Evolutionary conservation across 129 eudicot genomes (phyloP).

Genomic region (Artemisia annua): DNA sequence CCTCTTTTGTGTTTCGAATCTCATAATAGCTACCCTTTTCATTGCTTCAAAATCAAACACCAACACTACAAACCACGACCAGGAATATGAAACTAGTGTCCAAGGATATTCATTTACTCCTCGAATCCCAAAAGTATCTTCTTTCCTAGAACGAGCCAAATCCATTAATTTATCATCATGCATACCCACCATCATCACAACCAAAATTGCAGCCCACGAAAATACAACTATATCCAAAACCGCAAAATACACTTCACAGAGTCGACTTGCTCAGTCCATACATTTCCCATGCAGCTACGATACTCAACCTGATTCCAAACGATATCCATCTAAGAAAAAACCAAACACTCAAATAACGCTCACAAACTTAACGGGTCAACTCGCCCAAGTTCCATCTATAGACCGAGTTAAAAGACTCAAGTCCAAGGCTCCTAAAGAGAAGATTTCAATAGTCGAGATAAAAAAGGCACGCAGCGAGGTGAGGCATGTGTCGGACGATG

Average conservation of each 20-base stretch:
- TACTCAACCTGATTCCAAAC: conserved; percentile 2
- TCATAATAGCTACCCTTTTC: conserved; percentile 46
- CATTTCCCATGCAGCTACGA: conserved; percentile 1
- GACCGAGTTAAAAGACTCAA: conserved; percentile 51
- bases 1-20: conserved; percentile 57
- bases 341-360: not conserved
- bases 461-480: conserved; percentile 34
- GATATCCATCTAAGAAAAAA: too few species aligned
- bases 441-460: conserved; percentile 9
- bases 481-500: conserved; percentile 13
- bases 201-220: not conserved
- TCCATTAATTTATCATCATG: conserved; percentile 6
- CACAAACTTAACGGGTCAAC: conserved; percentile 25
- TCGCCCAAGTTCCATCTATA: conserved; percentile 33
- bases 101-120: not conserved
- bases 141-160: conserved; percentile 21
- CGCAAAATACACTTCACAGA: conserved; percentile 17
- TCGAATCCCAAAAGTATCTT: conserved; percentile 9
- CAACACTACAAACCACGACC: not conserved
- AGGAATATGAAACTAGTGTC: not conserved
- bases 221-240: not conserved
- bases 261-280: conserved; percentile 30
- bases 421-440: not conserved
- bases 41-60: conserved; percentile 27
- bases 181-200: not conserved